Evolutionary conservation across 2,329 filamentous ascomycete species (phyloP), one percentile per base, ranked within the genome.

Genomic region (Septoria linicola): DNA sequence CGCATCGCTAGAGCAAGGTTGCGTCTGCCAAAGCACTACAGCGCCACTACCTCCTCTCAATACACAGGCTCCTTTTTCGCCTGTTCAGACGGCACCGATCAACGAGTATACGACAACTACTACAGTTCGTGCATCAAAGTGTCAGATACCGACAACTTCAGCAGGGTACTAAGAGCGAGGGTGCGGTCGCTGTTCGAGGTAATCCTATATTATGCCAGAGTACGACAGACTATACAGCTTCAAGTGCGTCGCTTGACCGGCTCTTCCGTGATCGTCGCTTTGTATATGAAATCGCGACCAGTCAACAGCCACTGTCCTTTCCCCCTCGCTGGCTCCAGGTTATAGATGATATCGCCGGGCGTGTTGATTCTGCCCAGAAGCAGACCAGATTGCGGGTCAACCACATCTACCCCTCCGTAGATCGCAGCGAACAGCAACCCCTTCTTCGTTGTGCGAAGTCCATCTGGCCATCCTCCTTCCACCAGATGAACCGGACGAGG

Each of bases 331-430:
- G 59, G 52, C 47, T 60, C 54, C 14, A 62, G 4, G 30, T 62
- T 62, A 43, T 45, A 60, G n/a, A 62, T 51, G n/a, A 56, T 53
- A 31, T 62, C 59, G n/a, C 47, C 56, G 4, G 54, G 56, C 10
- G 53, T 52, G 32, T 61, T 77, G 41, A 84, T 79, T 67, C 83
- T 84, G 2, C 75, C 69, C 59, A 85, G 72, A 19, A 78, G 55
- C 2, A 70, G 35, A 1, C 52, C 52, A 37, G 63, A 68, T 8
- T 40, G 25, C 3, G 59, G 59, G 42, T 59, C 44, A 3, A 62
- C 54, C 8, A 60, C 43, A 39, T 59, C 58, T 5, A 56, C 58
- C 7, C 59, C 59, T 3, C 53, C 51, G 11, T 55, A 54, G 2
- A 58, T 51, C 8, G 54, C 57, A 2, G 57, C 43, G 8, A 62